phyloP scores from a whole-genome alignment of 352 stramenopile genomes.

The Pythium plurisporium region DNA sequence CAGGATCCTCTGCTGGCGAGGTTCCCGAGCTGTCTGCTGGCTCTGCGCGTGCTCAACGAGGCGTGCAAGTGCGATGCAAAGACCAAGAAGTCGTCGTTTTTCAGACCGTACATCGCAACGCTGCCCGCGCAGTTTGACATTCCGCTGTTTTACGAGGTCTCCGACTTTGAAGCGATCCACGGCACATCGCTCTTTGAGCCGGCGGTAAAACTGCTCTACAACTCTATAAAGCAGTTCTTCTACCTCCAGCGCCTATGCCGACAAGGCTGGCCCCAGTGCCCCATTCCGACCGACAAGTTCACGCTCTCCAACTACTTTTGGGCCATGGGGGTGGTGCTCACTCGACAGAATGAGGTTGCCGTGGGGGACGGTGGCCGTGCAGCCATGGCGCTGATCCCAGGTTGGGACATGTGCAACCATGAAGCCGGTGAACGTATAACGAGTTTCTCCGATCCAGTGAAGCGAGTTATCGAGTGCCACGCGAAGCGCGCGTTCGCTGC shows the following conservation, averaged over 20 bases:
- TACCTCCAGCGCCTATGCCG: conserved; percentile 35
- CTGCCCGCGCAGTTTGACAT: conserved; percentile 41
- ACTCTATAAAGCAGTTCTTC: conserved; percentile 57
- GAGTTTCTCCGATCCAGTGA: conserved; percentile 35
- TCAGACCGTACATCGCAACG: conserved; percentile 40
- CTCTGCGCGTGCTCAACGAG: conserved; percentile 38
- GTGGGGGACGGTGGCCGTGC: conserved; percentile 17
- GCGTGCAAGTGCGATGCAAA: neutral
- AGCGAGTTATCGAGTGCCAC: conserved; percentile 32
- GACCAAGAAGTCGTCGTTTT: conserved; percentile 24
- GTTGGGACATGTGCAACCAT: conserved; percentile 69
- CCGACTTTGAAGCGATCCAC: conserved; percentile 40
- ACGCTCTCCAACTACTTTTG: conserved; percentile 54
- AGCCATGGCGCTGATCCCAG: conserved; percentile 48
- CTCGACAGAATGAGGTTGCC: conserved; percentile 55
- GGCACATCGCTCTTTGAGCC: conserved; percentile 33
- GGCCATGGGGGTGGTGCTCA: conserved; percentile 50
- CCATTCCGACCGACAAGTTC: conserved; percentile 31
- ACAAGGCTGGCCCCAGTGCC: conserved; percentile 18
- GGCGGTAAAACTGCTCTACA: conserved; percentile 47
- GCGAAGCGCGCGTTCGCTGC: conserved; percentile 32
- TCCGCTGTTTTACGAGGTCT: conserved; percentile 41
- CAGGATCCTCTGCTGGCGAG: conserved; percentile 33
- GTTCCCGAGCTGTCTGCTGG: conserved; percentile 40
- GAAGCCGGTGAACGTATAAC: conserved; percentile 34